phyloP scores from a whole-genome alignment of 306 rosid genomes.

The Quillaja saponaria region DNA sequence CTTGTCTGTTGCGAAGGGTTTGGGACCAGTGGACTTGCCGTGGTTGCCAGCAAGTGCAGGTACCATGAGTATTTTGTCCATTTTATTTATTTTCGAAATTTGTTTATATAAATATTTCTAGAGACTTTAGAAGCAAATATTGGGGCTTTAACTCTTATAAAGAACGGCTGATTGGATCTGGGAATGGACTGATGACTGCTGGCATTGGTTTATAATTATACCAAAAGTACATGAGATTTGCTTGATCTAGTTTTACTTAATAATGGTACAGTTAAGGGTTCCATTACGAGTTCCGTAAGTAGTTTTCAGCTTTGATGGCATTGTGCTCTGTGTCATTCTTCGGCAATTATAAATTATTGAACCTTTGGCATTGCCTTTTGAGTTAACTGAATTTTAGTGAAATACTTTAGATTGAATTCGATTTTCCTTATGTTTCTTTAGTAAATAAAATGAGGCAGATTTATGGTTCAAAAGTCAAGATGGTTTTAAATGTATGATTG shows the following conservation, averaged over 20 bases:
- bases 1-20: slow-evolving; percentile 84
- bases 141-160: not conserved
- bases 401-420: not conserved
- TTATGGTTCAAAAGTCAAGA: not conserved
- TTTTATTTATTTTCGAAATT: not conserved
- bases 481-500: not conserved
- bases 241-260: slow-evolving; percentile 29
- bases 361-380: not conserved
- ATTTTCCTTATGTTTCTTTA: no score
- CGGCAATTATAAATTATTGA: not conserved
- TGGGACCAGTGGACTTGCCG: slow-evolving; percentile 69
- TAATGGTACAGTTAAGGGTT: slow-evolving; percentile 4
- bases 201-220: not conserved
- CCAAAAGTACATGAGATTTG: slow-evolving; percentile 3
- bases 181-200: not conserved
- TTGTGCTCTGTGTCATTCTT: slow-evolving; percentile 13
- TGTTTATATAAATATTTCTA: not conserved
- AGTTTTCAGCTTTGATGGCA: slow-evolving; percentile 4
- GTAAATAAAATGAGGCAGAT: no score
- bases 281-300: slow-evolving; percentile 2
- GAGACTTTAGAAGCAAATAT: not conserved
- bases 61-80: slow-evolving; percentile 12
- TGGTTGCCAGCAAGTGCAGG: slow-evolving; percentile 69
- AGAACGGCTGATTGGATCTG: slow-evolving; percentile 21
- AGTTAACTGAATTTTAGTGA: not conserved